These are phyloP conservation scores for Chaetomium strumarium DNA, from an alignment of 2,329 filamentous ascomycete species.

Conservation along the genomic window DNA sequence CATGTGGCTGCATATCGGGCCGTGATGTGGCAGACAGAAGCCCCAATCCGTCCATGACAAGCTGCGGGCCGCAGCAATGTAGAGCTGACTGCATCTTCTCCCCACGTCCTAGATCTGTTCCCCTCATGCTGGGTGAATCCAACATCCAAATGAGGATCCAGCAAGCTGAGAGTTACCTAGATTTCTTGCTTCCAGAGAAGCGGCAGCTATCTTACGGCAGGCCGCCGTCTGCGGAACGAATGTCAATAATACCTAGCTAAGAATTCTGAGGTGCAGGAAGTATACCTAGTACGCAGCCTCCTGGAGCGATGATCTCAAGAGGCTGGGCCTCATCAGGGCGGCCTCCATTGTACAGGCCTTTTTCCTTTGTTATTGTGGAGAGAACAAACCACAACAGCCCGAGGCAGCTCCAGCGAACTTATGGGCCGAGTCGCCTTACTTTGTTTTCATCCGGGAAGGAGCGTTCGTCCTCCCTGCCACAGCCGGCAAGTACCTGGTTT, in stretches of 20 bases:
- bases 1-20: constrained; percentile 12
- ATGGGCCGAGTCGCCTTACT: background rate
- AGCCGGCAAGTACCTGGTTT: constrained; percentile 4
- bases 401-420: constrained; percentile 5
- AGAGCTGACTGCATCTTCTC: background rate
- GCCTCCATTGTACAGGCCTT: background rate
- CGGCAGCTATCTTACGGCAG: background rate
- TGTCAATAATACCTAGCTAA: too few species aligned
- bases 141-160: too few species aligned
- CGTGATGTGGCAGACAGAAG: constrained; percentile 14
- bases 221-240: background rate
- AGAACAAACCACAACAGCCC: constrained; percentile 3
- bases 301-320: background rate
- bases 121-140: too few species aligned
- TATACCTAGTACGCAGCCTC: background rate
- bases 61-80: background rate
- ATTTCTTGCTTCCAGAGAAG: background rate
- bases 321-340: background rate
- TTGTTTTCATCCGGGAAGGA: constrained; percentile 8
- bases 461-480: constrained; percentile 10
- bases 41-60: constrained; percentile 8
- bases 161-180: background rate
- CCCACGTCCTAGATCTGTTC: background rate
- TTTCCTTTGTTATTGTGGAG: constrained; percentile 4
- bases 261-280: background rate